A percentile compares a stretch with the other conserved stretches of the same genome.
Evolutionary conservation across 495 filamentous ascomycete species (phyloP).

Genomic region (Cenococcum geophilum): DNA sequence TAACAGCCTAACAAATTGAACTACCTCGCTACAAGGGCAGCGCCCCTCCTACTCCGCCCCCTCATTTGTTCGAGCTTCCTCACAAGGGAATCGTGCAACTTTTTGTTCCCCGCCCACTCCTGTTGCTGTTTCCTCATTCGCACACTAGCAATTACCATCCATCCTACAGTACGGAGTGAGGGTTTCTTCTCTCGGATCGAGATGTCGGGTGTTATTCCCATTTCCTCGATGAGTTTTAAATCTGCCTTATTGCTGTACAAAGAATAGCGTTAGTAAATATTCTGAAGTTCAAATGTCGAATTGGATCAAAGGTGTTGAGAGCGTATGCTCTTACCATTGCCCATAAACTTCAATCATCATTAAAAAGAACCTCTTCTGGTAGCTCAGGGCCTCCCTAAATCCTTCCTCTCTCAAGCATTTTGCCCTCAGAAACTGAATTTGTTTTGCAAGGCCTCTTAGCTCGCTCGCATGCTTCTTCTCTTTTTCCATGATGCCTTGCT

Average conservation of each 20-base stretch:
- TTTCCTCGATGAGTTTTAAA: conserved; percentile 71
- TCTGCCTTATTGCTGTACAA: conserved; percentile 78
- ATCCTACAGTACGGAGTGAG: conserved; percentile 46
- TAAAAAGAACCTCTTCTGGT: conserved; percentile 67
- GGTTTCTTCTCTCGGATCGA: conserved; percentile 40
- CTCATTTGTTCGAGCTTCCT: conserved; percentile 32
- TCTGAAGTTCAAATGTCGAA: background rate
- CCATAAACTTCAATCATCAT: conserved; percentile 76
- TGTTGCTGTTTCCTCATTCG: conserved; percentile 50
- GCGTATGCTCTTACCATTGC: conserved; percentile 67
- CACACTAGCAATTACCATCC: conserved; percentile 49
- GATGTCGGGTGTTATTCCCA: conserved; percentile 56
- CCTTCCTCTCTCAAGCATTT: conserved; percentile 70
- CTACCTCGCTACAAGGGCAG: background rate
- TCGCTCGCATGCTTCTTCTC: conserved; percentile 69
- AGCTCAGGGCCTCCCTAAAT: conserved; percentile 69
- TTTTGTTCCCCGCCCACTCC: conserved; percentile 41
- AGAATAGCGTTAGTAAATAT: conserved; percentile 20
- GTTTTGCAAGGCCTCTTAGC: conserved; percentile 73
- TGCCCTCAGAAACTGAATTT: conserved; percentile 83
- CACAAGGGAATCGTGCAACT: conserved; percentile 33
- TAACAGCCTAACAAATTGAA: too few species aligned
- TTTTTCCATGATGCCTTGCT: conserved; percentile 18
- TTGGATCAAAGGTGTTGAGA: conserved; percentile 11
- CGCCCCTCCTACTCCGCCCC: conserved; percentile 10